A percentile compares a stretch with the other conserved stretches of the same genome.
Evolutionary conservation across 345 rosid genomes (phyloP).

Genomic region (Dipteronia sinensis): DNA sequence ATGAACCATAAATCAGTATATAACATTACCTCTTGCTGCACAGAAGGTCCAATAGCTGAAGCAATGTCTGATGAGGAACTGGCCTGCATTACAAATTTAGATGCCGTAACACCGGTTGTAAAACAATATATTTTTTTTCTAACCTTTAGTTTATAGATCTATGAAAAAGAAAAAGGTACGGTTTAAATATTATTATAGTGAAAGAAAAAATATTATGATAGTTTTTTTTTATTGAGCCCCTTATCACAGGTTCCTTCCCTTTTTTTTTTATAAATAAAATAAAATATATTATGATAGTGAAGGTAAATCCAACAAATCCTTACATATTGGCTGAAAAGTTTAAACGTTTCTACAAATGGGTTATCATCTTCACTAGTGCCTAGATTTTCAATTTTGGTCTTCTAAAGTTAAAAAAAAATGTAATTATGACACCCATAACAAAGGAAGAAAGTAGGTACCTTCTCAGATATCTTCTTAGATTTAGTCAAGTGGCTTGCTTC

Average conservation of each 20-base stretch:
- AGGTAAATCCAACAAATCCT: background rate
- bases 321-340: background rate
- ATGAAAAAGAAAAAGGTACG: background rate
- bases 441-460: slow-evolving; percentile 44
- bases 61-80: slow-evolving; percentile 31
- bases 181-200: background rate
- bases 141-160: background rate
- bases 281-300: too few species aligned
- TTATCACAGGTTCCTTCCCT: background rate
- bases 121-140: background rate
- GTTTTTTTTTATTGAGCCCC: too few species aligned
- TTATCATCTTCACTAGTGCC: background rate
- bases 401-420: background rate
- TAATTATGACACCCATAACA: background rate
- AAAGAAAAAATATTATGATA: too few species aligned
- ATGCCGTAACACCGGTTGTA: background rate
- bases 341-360: background rate
- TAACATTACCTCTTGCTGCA: slow-evolving; percentile 39
- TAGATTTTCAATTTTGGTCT: background rate
- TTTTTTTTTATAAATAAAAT: background rate
- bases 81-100: slow-evolving; percentile 32
- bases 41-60: slow-evolving; percentile 27
- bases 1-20: background rate
- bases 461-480: slow-evolving; percentile 32
- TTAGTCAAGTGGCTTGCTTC: slow-evolving; percentile 39